phyloP scores from a whole-genome alignment of 2,329 filamentous ascomycete genomes.

The Diaporthe amygdali region DNA sequence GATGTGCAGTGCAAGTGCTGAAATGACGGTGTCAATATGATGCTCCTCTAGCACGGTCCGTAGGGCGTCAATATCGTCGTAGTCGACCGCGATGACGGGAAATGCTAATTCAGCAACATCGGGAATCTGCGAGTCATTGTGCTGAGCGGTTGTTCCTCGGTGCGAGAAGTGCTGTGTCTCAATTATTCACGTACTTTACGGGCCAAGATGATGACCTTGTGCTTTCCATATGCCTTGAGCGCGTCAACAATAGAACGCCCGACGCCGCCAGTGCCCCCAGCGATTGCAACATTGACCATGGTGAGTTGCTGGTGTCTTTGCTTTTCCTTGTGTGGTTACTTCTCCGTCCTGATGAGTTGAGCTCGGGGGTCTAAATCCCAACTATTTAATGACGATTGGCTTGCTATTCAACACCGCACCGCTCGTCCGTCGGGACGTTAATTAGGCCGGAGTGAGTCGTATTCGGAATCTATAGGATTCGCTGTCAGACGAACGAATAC shows the following conservation, averaged over 20 bases:
- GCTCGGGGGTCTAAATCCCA: too few species aligned
- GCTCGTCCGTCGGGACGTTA: too few species aligned
- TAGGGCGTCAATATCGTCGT: constrained; percentile 30
- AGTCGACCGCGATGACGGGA: constrained; percentile 35
- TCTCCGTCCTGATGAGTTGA: too few species aligned
- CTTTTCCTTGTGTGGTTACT: too few species aligned
- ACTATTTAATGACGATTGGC: too few species aligned
- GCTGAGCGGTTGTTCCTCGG: constrained; percentile 34
- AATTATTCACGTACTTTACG: too few species aligned
- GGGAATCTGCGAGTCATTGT: background rate
- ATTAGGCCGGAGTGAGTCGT: too few species aligned
- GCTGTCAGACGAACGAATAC: too few species aligned
- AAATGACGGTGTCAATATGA: constrained; percentile 50
- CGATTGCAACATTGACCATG: constrained; percentile 50
- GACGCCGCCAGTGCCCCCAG: constrained; percentile 51
- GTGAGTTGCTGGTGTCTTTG: too few species aligned
- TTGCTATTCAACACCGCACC: too few species aligned
- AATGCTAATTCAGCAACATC: constrained; percentile 30
- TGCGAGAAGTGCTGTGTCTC: constrained; percentile 48
- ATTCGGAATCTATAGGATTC: too few species aligned
- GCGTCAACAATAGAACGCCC: constrained; percentile 52
- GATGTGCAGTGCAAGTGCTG: constrained; percentile 40
- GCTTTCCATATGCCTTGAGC: constrained; percentile 38
- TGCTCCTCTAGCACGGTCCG: constrained; percentile 37
- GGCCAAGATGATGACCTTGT: constrained; percentile 45